Evolutionary conservation across 805 yeast species (phyloP).

Genomic region (Soucietia sequanensis): DNA sequence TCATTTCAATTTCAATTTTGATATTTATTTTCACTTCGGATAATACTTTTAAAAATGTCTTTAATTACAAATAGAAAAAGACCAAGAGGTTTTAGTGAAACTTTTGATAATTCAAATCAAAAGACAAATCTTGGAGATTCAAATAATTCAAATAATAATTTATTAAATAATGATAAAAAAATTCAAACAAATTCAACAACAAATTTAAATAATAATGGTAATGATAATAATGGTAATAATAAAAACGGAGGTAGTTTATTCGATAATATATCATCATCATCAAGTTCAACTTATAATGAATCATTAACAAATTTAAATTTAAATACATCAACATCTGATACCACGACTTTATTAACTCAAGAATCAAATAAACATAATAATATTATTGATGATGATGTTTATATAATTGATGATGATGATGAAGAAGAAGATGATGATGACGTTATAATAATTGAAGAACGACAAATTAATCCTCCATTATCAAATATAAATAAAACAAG

Average conservation of each 20-base stretch:
- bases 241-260: not conserved
- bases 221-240: constrained; percentile 5
- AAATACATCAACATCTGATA: constrained; percentile 5
- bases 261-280: constrained; percentile 9
- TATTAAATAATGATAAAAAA: not conserved
- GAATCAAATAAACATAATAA: not conserved
- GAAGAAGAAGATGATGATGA: constrained; percentile 31
- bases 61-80: constrained; percentile 42
- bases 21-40: not conserved
- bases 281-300: constrained; percentile 8
- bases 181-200: constrained; percentile 8
- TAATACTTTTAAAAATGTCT: constrained; percentile 26
- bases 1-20: not conserved
- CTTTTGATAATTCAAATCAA: constrained; percentile 21
- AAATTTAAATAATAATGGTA: constrained; percentile 7
- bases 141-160: constrained; percentile 3
- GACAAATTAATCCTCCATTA: constrained; percentile 15
- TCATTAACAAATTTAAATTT: constrained; percentile 7
- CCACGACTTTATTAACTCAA: constrained; percentile 1
- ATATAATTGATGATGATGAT: constrained; percentile 10
- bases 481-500: constrained; percentile 11
- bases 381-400: constrained; percentile 6
- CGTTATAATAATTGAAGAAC: constrained; percentile 36
- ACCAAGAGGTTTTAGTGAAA: constrained; percentile 45
- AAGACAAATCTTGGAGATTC: too few species aligned